Evolutionary conservation across 1,139 yeast genomes (phyloP).

Genomic region (Pichia cactophila): DNA sequence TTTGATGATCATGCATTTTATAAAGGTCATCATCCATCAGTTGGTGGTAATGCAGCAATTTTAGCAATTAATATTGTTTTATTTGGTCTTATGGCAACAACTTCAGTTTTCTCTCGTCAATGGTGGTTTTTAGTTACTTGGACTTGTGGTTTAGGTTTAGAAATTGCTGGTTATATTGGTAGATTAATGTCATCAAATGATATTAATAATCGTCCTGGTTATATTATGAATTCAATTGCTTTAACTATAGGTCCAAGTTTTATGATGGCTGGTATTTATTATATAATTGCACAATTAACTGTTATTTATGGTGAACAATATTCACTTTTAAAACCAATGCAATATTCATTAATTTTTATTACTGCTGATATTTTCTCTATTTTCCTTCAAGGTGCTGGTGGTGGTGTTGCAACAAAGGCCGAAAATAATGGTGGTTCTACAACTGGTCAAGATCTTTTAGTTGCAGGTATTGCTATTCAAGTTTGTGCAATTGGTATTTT

Average conservation of each 20-base stretch:
- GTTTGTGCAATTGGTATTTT: slow-evolving; percentile 67
- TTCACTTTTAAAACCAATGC: slow-evolving; percentile 64
- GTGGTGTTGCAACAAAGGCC: slow-evolving; percentile 64
- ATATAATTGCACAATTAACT: slow-evolving; percentile 63
- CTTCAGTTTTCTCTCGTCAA: slow-evolving; percentile 45
- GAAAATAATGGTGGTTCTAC: slow-evolving; percentile 31
- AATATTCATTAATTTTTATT: slow-evolving; percentile 54
- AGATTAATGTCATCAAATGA: slow-evolving; percentile 40
- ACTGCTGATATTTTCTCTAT: slow-evolving; percentile 39
- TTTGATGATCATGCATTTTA: slow-evolving; percentile 26
- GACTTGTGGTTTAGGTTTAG: slow-evolving; percentile 53
- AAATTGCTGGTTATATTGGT: slow-evolving; percentile 65
- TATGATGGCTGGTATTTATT: slow-evolving; percentile 83
- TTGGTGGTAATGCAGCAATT: slow-evolving; percentile 44
- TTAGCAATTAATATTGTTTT: slow-evolving; percentile 41
- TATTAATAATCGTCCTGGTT: slow-evolving; percentile 36
- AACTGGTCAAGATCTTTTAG: slow-evolving; percentile 67
- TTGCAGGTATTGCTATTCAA: slow-evolving; percentile 77
- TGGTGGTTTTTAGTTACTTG: slow-evolving; percentile 71
- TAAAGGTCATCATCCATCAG: slow-evolving; percentile 37
- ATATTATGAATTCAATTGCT: slow-evolving; percentile 57
- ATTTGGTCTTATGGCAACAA: slow-evolving; percentile 32
- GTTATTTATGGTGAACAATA: slow-evolving; percentile 59
- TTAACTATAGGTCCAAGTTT: slow-evolving; percentile 84
- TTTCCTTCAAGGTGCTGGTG: slow-evolving; percentile 74